Base-by-base conservation (phyloP, 2,329 filamentous ascomycete genomes). In the Trichophyton rubrum region DNA sequence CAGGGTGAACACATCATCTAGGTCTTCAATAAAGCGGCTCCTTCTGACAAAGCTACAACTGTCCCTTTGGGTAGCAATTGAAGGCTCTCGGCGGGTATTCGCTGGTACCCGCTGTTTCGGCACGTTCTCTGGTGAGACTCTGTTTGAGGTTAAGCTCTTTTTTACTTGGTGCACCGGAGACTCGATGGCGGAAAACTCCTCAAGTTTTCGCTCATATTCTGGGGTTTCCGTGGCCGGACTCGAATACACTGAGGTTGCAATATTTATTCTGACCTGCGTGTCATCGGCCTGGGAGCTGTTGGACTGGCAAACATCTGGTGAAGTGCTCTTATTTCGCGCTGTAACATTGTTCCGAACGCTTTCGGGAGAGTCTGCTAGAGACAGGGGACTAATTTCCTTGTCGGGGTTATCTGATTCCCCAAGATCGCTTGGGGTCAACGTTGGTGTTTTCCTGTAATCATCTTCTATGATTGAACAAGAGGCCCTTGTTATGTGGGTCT, bases 11-110 rank as follows among this genome's bases (percentile, higher is more conserved):
- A 45, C 33, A n/a, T 60, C 38, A 17, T 69, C 67, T 55, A 71
- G 69, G 38, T 72, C 65, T 57, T 74, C 73, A 24, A 63, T 68
- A 56, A 74, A 74, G 45, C 64, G 72, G 64, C 70, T 72, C 60
- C 63, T 66, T 33, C 67, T 40, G 8, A 58, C 27, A 33, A 27
- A 24, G n/a, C 55, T 24, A 35, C 8, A 8, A 20, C n/a, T 55
- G 27, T 33, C 49, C 33, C 49, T 35, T 9, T 55, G 49, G 8
- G 49, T 20, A 35, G 49, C 20, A 55, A 24, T 13, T 20, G 49
- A 43, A 27, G 27, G 49, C 15, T n/a, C n/a, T 20, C 13, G 49
- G 24, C 38, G 13, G 49, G 15, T 43, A 30, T 43, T 51, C 4
- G 5, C 27, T 17, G 17, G 38, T 3, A 1, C 8, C 5, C 43